Evolutionary conservation across 345 rosid species (phyloP).

Genomic region (Eucalyptus regnans): DNA sequence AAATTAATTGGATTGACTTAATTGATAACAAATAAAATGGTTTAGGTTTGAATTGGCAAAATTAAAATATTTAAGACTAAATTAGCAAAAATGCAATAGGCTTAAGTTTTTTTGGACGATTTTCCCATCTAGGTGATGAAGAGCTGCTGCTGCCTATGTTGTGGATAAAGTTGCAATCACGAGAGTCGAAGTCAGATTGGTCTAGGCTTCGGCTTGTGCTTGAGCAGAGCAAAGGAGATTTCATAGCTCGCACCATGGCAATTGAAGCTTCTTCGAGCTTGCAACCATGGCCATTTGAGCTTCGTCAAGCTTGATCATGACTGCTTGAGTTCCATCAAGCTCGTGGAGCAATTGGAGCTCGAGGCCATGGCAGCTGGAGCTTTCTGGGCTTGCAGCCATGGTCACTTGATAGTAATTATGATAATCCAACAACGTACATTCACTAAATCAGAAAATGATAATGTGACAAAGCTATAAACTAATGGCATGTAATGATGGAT

Average conservation of each 20-base stretch:
- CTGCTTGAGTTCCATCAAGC: background rate
- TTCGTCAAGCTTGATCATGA: background rate
- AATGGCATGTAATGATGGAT: background rate
- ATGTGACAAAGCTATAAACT: background rate
- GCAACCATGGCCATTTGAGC: background rate
- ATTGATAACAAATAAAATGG: too few relatives aligned
- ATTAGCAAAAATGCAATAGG: too few relatives aligned
- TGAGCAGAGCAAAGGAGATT: background rate
- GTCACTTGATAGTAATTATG: background rate
- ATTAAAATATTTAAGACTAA: too few relatives aligned
- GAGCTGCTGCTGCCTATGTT: background rate
- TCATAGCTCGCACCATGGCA: background rate
- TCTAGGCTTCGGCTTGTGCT: background rate
- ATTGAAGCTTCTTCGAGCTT: background rate
- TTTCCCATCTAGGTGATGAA: background rate
- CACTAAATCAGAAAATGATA: background rate
- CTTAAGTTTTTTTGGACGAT: accelerated
- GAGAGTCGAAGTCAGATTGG: background rate
- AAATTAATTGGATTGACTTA: too few relatives aligned
- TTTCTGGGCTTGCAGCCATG: background rate
- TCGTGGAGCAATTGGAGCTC: background rate
- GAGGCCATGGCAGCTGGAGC: background rate
- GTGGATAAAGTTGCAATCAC: background rate
- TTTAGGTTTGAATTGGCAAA: too few relatives aligned
- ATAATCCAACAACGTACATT: background rate